Evolutionary conservation across 495 filamentous ascomycete species (phyloP).

Genomic region (Penicillium taxi): DNA sequence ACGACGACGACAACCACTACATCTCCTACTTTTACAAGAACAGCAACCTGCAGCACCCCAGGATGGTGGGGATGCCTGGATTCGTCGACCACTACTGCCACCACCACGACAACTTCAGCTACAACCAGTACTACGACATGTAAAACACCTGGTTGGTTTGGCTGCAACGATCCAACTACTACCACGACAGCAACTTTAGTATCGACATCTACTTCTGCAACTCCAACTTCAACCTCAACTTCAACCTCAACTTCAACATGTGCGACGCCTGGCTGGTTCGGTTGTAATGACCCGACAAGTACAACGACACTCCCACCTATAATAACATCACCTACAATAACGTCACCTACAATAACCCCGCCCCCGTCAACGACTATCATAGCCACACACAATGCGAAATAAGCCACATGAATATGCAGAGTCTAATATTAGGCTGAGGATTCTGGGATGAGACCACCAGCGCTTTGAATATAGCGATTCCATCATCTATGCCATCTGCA

Average conservation of each 20-base stretch:
- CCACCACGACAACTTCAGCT: slow-evolving; percentile 46
- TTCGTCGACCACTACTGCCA: slow-evolving; percentile 48
- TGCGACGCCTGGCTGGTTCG: slow-evolving; percentile 68
- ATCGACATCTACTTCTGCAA: neutral
- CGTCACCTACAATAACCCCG: neutral
- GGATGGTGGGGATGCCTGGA: slow-evolving; percentile 57
- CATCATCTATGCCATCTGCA: too few relatives aligned
- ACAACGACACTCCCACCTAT: neutral
- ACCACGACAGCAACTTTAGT: neutral
- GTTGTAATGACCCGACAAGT: slow-evolving; percentile 17
- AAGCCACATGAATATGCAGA: neutral
- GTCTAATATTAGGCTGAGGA: neutral
- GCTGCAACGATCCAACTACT: slow-evolving; percentile 16
- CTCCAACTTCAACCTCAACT: slow-evolving; percentile 30
- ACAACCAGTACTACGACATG: slow-evolving; percentile 60
- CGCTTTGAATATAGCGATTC: too few relatives aligned
- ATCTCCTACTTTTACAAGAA: slow-evolving; percentile 55
- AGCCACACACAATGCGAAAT: neutral
- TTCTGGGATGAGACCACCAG: neutral
- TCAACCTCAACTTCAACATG: slow-evolving; percentile 68
- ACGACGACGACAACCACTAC: slow-evolving; percentile 48
- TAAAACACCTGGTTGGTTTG: slow-evolving; percentile 68
- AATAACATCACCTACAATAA: neutral
- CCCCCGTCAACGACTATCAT: neutral
- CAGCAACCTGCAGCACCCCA: slow-evolving; percentile 80